Conservation (phyloP, 2,329 filamentous ascomycete genomes). For the Venturia nashicola region DNA sequence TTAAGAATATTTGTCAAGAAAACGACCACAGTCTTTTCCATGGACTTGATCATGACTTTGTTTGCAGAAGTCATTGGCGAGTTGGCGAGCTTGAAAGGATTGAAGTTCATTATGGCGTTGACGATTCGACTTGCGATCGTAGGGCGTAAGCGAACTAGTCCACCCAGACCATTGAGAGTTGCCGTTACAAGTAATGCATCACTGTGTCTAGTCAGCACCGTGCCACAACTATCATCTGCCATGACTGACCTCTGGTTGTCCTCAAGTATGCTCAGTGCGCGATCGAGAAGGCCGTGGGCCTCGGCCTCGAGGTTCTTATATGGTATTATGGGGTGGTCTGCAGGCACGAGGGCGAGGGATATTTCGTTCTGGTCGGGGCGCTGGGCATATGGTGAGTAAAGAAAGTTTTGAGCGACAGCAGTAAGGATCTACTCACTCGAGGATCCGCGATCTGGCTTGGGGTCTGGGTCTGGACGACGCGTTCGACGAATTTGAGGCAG, state of each 20-base stretch:
- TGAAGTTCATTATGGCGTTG: conserved; percentile 77
- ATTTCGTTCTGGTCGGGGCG: conserved; percentile 68
- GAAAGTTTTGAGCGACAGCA: neutral
- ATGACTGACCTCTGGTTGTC: conserved; percentile 65
- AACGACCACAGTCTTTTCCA: conserved; percentile 85
- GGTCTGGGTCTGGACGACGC: conserved; percentile 84
- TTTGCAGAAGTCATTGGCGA: conserved; percentile 65
- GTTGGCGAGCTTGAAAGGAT: conserved; percentile 71
- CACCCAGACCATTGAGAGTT: conserved; percentile 76
- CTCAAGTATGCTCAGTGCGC: conserved; percentile 73
- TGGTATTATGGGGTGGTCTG: conserved; percentile 69
- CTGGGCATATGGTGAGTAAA: conserved; percentile 29
- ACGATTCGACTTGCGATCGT: conserved; percentile 76
- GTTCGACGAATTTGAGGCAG: conserved; percentile 95
- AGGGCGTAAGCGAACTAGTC: conserved; percentile 70
- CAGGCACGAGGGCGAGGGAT: conserved; percentile 73
- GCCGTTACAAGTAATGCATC: conserved; percentile 83
- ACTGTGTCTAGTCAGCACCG: conserved; percentile 32
- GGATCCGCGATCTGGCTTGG: conserved; percentile 71
- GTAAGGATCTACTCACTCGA: conserved; percentile 47
- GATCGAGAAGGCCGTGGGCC: conserved; percentile 78
- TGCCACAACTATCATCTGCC: neutral
- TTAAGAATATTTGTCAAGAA: conserved; percentile 65
- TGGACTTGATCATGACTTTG: conserved; percentile 77
- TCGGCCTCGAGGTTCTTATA: conserved; percentile 81